phyloP scores from a whole-genome alignment of 2,329 filamentous ascomycete genomes.

The Talaromyces sp. region DNA sequence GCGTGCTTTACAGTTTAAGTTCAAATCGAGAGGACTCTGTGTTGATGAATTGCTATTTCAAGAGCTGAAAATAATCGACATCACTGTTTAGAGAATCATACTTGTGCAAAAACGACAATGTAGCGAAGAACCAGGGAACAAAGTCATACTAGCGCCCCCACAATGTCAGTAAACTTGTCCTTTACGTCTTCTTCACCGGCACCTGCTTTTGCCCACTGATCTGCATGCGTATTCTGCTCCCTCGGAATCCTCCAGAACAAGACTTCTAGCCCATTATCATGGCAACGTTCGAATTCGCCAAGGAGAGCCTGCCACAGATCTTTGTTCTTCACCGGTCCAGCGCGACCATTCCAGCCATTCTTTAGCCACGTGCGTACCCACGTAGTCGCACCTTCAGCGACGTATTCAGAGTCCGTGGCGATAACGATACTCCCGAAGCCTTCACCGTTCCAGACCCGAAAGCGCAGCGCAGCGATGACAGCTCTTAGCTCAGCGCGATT shows the following conservation, averaged over 20 bases:
- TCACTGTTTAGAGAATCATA: too few species aligned
- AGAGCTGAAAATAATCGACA: too few species aligned
- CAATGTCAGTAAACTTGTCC: not conserved
- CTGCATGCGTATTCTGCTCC: constrained; percentile 40
- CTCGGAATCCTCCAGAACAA: constrained; percentile 47
- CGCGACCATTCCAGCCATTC: constrained; percentile 40
- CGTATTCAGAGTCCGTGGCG: constrained; percentile 53
- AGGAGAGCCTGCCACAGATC: constrained; percentile 52
- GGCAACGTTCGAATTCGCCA: constrained; percentile 32
- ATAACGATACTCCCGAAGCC: constrained; percentile 44
- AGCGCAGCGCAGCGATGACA: constrained; percentile 47
- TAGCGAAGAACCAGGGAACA: not conserved
- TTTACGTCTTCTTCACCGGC: not conserved
- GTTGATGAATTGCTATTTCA: too few species aligned
- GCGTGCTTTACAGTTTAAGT: too few species aligned
- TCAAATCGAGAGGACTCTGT: too few species aligned
- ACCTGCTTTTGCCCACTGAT: constrained; percentile 36
- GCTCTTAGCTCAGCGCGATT: constrained; percentile 56
- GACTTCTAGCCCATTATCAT: constrained; percentile 30
- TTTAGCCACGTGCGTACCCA: constrained; percentile 42
- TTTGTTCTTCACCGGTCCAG: constrained; percentile 43
- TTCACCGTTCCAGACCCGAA: constrained; percentile 42
- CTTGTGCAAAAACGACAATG: too few species aligned
- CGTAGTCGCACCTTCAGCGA: constrained; percentile 42
- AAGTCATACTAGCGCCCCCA: not conserved